These are phyloP conservation scores for Xylariaceae sp. DNA, from an alignment of 2,329 filamentous ascomycete species.

Conservation along the genomic window DNA sequence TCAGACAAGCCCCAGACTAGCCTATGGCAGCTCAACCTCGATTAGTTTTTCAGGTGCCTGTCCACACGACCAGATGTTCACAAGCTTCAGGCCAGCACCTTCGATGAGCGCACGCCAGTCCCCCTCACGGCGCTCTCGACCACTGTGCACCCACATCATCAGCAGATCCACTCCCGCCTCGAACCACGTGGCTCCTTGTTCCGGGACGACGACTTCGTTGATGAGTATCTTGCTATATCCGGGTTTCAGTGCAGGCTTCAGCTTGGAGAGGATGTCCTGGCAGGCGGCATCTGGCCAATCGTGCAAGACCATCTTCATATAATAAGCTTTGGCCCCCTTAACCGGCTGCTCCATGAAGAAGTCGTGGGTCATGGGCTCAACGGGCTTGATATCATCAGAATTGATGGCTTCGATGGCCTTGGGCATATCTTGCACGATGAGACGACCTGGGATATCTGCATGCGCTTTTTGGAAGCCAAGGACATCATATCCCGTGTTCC, in stretches of 20 bases:
- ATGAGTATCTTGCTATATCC: conserved; percentile 1
- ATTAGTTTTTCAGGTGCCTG: not conserved
- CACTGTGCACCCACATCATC: not conserved
- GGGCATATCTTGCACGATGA: not conserved
- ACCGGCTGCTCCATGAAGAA: conserved; percentile 2
- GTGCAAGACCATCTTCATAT: conserved; percentile 1
- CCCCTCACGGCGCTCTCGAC: not conserved
- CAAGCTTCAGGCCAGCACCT: not conserved
- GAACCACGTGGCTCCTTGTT: conserved; percentile 1
- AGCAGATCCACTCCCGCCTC: conserved; percentile 1
- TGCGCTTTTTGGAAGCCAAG: conserved; percentile 1
- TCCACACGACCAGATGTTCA: not conserved
- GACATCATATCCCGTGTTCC: conserved; percentile 1
- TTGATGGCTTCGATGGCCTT: not conserved
- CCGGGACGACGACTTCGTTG: conserved; percentile 1
- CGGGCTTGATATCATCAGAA: not conserved
- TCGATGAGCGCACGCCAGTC: not conserved
- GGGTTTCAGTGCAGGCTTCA: not conserved
- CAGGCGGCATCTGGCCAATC: conserved; percentile 1
- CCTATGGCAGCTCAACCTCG: not conserved
- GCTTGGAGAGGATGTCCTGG: not conserved
- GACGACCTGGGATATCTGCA: not conserved
- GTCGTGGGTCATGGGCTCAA: conserved; percentile 3
- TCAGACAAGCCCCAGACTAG: no score
- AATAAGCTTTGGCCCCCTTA: conserved; percentile 1